Conservation (phyloP, 441 rosid species). For the Manihot esculenta region DNA sequence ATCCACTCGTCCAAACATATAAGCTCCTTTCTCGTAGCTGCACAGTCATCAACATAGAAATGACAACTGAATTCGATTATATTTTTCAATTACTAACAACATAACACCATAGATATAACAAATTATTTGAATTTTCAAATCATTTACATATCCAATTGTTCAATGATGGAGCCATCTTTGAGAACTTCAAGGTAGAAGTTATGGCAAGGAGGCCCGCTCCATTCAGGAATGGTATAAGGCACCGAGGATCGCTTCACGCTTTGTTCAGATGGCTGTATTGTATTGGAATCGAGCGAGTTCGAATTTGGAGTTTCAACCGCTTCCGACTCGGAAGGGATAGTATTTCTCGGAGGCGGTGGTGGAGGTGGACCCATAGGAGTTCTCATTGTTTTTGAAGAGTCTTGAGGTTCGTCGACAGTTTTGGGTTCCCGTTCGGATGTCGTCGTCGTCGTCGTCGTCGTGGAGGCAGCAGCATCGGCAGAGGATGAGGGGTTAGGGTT, state of each 20-base stretch:
- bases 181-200: slow-evolving; percentile 70
- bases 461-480: not conserved
- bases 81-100: slow-evolving; percentile 1
- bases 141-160: slow-evolving; percentile 54
- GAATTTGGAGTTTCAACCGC: slow-evolving; percentile 5
- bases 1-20: slow-evolving; percentile 91
- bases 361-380: slow-evolving; percentile 62
- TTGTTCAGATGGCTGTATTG: slow-evolving; percentile 19
- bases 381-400: slow-evolving; percentile 22
- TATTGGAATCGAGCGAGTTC: slow-evolving; percentile 17
- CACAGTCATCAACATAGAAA: slow-evolving; percentile 12
- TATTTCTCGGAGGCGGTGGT: slow-evolving; percentile 32
- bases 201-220: slow-evolving; percentile 85
- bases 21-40: slow-evolving; percentile 86
- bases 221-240: slow-evolving; percentile 84
- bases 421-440: slow-evolving; percentile 19
- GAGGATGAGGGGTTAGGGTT: slow-evolving; percentile 19
- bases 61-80: not conserved
- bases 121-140: not conserved
- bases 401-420: slow-evolving; percentile 24
- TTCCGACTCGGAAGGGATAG: slow-evolving; percentile 23
- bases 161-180: slow-evolving; percentile 78
- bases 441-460: not conserved
- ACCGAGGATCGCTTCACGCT: slow-evolving; percentile 36
- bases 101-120: slow-evolving; percentile 1